phyloP scores from a whole-genome alignment of 352 stramenopile genomes.

The Phytophthora sansomeana region DNA sequence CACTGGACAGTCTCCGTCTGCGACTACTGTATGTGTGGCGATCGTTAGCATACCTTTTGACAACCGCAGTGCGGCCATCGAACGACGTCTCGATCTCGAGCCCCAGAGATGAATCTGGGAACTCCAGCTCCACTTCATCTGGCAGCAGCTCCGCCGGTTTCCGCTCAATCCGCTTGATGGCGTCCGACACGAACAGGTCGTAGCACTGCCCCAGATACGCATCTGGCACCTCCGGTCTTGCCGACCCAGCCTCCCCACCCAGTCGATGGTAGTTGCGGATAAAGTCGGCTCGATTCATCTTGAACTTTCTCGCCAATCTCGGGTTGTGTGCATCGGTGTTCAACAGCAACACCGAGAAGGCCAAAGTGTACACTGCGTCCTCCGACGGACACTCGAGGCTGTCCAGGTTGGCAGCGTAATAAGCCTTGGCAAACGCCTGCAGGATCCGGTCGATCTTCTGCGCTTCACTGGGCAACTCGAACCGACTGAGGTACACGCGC shows the following conservation, averaged over 20 bases:
- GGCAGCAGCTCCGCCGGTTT: conserved; percentile 51
- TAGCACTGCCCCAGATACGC: conserved; percentile 66
- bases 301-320: conserved; percentile 64
- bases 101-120: conserved; percentile 58
- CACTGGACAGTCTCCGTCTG: conserved; percentile 30
- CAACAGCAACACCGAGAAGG: conserved; percentile 81
- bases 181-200: conserved; percentile 64
- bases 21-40: conserved; percentile 59
- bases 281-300: conserved; percentile 81
- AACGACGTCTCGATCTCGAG: conserved; percentile 85
- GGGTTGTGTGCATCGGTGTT: conserved; percentile 88
- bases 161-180: conserved; percentile 67
- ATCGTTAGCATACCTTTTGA: conserved; percentile 60
- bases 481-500: conserved; percentile 76
- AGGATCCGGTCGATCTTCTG: conserved; percentile 90
- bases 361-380: conserved; percentile 80
- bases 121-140: conserved; percentile 77
- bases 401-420: conserved; percentile 61
- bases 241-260: conserved; percentile 35
- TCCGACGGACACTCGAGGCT: conserved; percentile 66
- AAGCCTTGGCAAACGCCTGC: conserved; percentile 78
- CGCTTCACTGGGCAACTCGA: conserved; percentile 74
- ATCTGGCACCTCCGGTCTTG: conserved; percentile 48
- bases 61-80: conserved; percentile 68
- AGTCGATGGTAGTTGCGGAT: conserved; percentile 78